phyloP scores from a whole-genome alignment of 352 stramenopile genomes.

The Pythium angustatum region DNA sequence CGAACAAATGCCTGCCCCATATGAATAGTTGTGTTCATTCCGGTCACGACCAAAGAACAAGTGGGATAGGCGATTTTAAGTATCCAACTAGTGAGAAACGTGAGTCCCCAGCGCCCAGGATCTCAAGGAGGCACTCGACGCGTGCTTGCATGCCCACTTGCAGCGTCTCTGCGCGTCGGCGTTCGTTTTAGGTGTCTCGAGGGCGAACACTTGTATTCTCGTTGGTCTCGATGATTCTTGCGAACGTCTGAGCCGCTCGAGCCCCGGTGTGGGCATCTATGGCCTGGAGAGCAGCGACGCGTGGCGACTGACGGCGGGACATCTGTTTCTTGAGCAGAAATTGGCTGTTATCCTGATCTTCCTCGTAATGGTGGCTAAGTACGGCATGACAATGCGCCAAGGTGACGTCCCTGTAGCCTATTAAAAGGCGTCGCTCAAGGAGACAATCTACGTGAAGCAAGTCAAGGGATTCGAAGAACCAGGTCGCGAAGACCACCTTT shows the following conservation, averaged over 20 bases:
- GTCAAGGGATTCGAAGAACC: no score
- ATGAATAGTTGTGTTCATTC: slow-evolving; percentile 29
- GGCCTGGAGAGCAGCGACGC: no score
- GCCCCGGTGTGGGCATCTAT: not conserved
- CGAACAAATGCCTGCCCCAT: slow-evolving; percentile 21
- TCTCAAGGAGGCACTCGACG: not conserved
- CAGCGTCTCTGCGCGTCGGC: not conserved
- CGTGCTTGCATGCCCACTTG: not conserved
- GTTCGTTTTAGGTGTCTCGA: slow-evolving; percentile 4
- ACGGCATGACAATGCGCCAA: no score
- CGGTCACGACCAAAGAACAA: not conserved
- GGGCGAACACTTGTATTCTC: not conserved
- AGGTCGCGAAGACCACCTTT: no score
- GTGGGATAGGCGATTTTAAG: not conserved
- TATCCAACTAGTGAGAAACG: not conserved
- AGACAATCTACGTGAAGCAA: no score
- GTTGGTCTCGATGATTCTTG: not conserved
- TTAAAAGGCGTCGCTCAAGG: no score
- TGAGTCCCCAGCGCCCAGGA: not conserved
- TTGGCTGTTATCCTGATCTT: no score
- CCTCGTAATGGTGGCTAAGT: no score
- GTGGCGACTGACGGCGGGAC: no score
- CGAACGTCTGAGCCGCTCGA: not conserved
- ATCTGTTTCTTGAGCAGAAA: no score
- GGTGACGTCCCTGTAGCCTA: no score